phyloP scores from a whole-genome alignment of 2,329 filamentous ascomycete genomes.

The Colletotrichum musae region DNA sequence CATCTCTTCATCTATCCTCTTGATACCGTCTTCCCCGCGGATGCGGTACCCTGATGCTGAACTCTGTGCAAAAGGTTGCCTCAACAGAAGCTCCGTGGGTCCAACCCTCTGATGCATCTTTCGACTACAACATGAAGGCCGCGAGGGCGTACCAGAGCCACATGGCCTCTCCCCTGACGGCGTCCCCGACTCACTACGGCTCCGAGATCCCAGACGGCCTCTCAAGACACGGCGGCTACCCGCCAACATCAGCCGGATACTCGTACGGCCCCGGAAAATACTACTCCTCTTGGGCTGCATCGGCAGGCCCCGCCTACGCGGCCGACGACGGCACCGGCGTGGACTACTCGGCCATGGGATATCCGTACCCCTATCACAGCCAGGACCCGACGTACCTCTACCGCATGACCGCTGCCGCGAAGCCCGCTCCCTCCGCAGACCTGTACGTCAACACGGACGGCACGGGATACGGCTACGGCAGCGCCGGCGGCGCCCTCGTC shows the following conservation, averaged over 20 bases:
- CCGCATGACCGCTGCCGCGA: constrained; percentile 46
- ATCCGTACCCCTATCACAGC: constrained; percentile 53
- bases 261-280: constrained; percentile 51
- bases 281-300: constrained; percentile 51
- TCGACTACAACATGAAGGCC: constrained; percentile 54
- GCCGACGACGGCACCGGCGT: constrained; percentile 52
- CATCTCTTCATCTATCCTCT: not conserved
- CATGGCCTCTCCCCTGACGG: constrained; percentile 46
- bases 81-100: constrained; percentile 54
- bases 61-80: constrained; percentile 50
- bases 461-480: constrained; percentile 50
- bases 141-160: constrained; percentile 52
- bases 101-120: constrained; percentile 48
- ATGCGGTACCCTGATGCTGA: not conserved
- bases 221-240: constrained; percentile 45
- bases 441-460: constrained; percentile 55
- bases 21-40: not conserved
- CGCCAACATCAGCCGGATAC: constrained; percentile 48
- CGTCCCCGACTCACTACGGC: constrained; percentile 50
- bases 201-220: constrained; percentile 51
- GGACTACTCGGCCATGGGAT: constrained; percentile 55
- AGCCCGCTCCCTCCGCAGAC: constrained; percentile 44
- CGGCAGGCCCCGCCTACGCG: constrained; percentile 48
- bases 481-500: constrained; percentile 46
- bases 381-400: constrained; percentile 52